Base-by-base conservation (phyloP, 106 monocot genomes). In the Dioscorea alata region DNA sequence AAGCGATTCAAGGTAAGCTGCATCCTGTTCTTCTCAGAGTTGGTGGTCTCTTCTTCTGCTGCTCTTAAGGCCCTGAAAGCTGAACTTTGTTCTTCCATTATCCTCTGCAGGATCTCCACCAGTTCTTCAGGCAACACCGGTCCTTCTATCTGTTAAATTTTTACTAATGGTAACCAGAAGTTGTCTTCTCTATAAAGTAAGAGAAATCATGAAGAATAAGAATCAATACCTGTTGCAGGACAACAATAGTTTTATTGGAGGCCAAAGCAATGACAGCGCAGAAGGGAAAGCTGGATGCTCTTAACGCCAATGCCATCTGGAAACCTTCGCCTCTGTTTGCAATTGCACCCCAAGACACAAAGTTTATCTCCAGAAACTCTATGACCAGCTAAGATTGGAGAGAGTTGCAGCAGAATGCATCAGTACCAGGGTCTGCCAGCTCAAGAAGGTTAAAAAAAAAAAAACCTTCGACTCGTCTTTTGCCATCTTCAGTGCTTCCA, bases 401-500 rank as follows among this genome's bases (percentile, higher is more conserved):
- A 0, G 80, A 67, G 35, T 62, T 66, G 16, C 49, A 53, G 60
- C 80, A 80, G 60, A 80, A 80, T 6, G 65, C 14, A 35, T 59
- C 48, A 0, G 75, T 67, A 8, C 31, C 25, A 31, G 75, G 66
- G 19, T 66, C 16, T 2, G 75, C 71, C 12, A 71, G 75, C 33
- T 65, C 64, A 49, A 75, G 75, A 53, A 80, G 66, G 64, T 75
- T n/a, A n/a, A 80, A 23, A 80, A 4, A 50, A 80, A 80, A 4
- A 80, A 66, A 23, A 71, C 49, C 80, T 75, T 71, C 4, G 65
- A 66, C 75, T 80, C 71, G 12, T 65, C 70, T 10, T 31, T 69
- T 4, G 75, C 80, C 0, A 75, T 69, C 65, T 61, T 64, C 35
- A 71, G 60, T 49, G 59, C 75, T 59, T 73, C 70, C 7, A 21